Base-by-base conservation (phyloP, 2,329 filamentous ascomycete genomes). In the Coniochaeta sp. region DNA sequence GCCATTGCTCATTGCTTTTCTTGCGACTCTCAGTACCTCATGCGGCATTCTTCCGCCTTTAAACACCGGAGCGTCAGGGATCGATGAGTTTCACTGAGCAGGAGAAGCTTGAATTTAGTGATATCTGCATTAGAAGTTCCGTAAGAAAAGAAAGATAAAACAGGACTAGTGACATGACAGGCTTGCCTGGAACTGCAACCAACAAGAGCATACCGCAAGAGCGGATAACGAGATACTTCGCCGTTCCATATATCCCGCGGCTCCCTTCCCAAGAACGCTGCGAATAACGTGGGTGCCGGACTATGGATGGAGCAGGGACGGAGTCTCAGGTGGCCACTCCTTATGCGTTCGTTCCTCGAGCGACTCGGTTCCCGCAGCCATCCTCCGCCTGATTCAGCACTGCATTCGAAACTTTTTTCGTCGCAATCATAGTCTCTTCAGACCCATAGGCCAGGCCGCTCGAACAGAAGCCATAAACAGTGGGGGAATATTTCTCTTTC, bases 121-220 rank as follows among this genome's bases (percentile, higher is more conserved):
- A 79, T 79, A 78, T 80, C 73, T 79, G 77, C 75, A 82, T 82
- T 81, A 82, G 72, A 80, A 79, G 74, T 73, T 71, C 73, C 79
- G 71, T 80, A 81, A 65, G 74, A 75, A 70, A 77, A 74, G 62
- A n/a, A 66, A 70, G 70, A 68, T 66, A 71, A 70, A 66, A 63
- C 60, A 68, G 54, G 63, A 24, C 18, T 18, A 42, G 38, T 38
- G 51, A 57, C 52, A 58, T 57, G 58, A 57, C 57, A 54, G 56
- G 53, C 46, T 32, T 53, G 50, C 51, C 38, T 32, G 30, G 45
- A 58, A 61, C 60, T 58, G 56, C 60, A 62, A 58, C 57, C 56
- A 58, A 58, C 51, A 59, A 26, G 8, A 42, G 38, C 33, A 38
- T 22, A 22, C 4, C 12, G 16, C 33, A 7, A 66, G 61, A 57